Conservation (phyloP, 2,329 filamentous ascomycete genomes). For the Beauveria caledonica region DNA sequence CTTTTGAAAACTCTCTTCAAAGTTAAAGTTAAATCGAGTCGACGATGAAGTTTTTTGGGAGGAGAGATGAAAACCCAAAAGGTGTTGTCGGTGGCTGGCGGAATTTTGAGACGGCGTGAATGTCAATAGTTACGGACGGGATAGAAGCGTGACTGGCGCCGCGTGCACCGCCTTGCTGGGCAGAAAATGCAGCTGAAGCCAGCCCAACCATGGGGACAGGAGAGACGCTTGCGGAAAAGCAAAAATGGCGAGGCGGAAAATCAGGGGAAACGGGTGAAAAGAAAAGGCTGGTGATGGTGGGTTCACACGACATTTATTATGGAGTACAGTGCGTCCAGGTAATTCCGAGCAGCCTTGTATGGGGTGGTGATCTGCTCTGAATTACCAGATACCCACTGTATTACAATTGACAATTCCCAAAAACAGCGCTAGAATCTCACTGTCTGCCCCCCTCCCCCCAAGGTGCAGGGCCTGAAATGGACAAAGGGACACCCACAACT, state of each 20-base stretch:
- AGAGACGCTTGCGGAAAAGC: not conserved
- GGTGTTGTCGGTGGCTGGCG: not conserved
- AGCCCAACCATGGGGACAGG: not conserved
- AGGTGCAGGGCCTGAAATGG: too few relatives aligned
- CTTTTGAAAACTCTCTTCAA: not conserved
- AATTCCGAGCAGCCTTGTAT: too few relatives aligned
- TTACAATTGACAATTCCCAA: too few relatives aligned
- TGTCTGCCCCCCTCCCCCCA: too few relatives aligned
- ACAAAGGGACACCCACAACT: too few relatives aligned
- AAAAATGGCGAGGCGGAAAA: not conserved
- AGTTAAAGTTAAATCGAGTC: not conserved
- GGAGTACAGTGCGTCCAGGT: too few relatives aligned
- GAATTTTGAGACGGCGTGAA: not conserved
- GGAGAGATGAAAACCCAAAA: not conserved
- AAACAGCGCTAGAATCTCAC: too few relatives aligned
- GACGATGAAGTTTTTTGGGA: not conserved
- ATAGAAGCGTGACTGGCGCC: not conserved
- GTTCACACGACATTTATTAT: not conserved
- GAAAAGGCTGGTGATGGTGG: not conserved
- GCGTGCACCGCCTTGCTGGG: not conserved
- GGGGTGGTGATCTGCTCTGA: too few relatives aligned
- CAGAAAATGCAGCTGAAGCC: not conserved
- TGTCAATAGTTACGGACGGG: not conserved
- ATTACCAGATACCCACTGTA: too few relatives aligned
- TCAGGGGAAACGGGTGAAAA: not conserved